Base-by-base conservation (phyloP, 768 basidiomycete species). In the Russula lepida region DNA sequence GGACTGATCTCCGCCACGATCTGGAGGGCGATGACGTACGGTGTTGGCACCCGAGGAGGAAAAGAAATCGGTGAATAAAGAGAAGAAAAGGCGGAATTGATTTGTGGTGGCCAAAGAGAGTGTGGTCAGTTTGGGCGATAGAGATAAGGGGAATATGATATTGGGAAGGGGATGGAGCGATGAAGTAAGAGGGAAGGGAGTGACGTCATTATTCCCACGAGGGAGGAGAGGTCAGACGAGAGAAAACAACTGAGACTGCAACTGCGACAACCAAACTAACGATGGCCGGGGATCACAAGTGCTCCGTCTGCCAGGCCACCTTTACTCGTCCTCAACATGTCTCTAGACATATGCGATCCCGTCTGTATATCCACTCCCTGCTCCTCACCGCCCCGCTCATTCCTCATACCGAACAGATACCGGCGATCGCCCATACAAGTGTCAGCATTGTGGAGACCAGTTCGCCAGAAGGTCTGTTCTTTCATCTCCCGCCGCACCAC, bases 241-340 rank as follows among this genome's bases (percentile, higher is more conserved):
- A 8, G 0, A 7, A 41, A 41, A n/a, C 48, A 28, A 49, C 37
- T 25, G 12, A 39, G 13, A 51, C 37, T 17, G 48, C 50, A 30
- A 32, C 28, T 19, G 43, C 33, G 6, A 2, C 21, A 30, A 55
- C 25, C 2, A 17, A 30, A 41, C 55, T n/a, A 27, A 67, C 58
- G 30, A 89, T 89, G 88, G 88, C 80, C 62, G 88, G 88, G 39
- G 88, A 89, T 74, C 87, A 89, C 79, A 88, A 86, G 72, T 92
- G 91, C 71, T 85, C 90, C 19, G 89, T 92, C 13, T 93, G 90
- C 72, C 82, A 87, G 64, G 87, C 91, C 0, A 91, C 89, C 0
- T 93, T 93, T 66, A 93, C 91, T 25, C 81, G 90, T 55, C 90
- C 90, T 30, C 90, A 92, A 69, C 90, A 93, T 82, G 91, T 93